Evolutionary conservation across 208 protist species (phyloP).

Genomic region (Kentomonas sorsogonicus): DNA sequence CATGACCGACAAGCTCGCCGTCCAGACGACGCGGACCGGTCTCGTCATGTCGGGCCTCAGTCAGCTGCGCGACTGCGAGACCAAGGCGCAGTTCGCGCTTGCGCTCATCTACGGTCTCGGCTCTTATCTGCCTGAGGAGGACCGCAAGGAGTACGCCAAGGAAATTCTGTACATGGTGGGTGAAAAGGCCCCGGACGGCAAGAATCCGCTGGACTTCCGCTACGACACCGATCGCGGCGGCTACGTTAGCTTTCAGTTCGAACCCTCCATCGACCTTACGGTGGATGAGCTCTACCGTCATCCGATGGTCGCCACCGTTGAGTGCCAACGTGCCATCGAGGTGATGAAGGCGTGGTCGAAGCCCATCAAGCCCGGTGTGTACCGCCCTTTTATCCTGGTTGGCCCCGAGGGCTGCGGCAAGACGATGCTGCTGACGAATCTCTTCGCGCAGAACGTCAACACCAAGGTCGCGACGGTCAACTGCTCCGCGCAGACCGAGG

Average conservation of each 20-base stretch:
- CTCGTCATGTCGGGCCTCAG: constrained; percentile 93
- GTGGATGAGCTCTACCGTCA: constrained; percentile 82
- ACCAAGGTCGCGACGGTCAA: constrained; percentile 89
- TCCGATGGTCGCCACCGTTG: constrained; percentile 91
- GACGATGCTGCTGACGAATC: constrained; percentile 89
- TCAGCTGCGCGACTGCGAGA: constrained; percentile 78
- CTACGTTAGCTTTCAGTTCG: constrained; percentile 76
- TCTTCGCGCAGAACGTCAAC: constrained; percentile 65
- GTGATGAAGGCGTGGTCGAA: constrained; percentile 92
- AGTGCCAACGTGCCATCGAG: constrained; percentile 89
- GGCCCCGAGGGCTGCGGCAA: constrained; percentile 97
- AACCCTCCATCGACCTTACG: constrained; percentile 53
- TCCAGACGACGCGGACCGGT: constrained; percentile 91
- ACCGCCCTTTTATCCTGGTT: constrained; percentile 94
- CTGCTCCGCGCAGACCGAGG: constrained; percentile 95
- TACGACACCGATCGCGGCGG: constrained; percentile 61
- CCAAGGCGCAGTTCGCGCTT: constrained; percentile 87
- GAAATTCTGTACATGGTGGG: constrained; percentile 85
- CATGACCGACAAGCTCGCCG: constrained; percentile 58
- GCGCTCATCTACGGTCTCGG: constrained; percentile 93
- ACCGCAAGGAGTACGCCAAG: constrained; percentile 83
- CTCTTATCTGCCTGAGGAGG: constrained; percentile 81
- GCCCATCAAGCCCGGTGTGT: constrained; percentile 59
- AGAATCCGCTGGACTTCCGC: constrained; percentile 85
- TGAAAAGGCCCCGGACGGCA: constrained; percentile 76